phyloP scores from a whole-genome alignment of 106 monocot genomes.

The Apostasia ramifera region DNA sequence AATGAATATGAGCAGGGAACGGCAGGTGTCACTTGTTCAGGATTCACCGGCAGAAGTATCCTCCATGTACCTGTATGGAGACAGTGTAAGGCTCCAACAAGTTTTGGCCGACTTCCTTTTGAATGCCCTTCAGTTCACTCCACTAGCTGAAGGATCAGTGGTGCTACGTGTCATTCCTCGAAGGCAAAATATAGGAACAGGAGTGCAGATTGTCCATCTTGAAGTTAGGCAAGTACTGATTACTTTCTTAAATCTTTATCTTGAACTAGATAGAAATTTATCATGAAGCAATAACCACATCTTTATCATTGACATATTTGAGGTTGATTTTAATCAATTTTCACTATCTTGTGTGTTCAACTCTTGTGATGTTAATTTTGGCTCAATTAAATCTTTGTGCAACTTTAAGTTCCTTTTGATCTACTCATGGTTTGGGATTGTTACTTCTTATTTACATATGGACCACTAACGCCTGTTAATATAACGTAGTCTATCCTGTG shows the following conservation, averaged over 20 bases:
- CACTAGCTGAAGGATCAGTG: slow-evolving; percentile 47
- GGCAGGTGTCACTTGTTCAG: slow-evolving; percentile 39
- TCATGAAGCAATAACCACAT: background rate
- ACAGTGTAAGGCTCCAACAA: slow-evolving; percentile 85
- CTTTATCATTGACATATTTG: background rate
- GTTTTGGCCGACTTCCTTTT: slow-evolving; percentile 60
- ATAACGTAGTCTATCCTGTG: too few relatives aligned
- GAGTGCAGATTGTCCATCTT: slow-evolving; percentile 67
- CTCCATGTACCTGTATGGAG: slow-evolving; percentile 63
- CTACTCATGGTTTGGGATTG: too few relatives aligned
- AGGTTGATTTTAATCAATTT: too few relatives aligned
- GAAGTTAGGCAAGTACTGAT: slow-evolving; percentile 54
- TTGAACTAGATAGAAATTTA: background rate
- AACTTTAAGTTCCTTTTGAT: too few relatives aligned
- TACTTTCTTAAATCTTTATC: background rate
- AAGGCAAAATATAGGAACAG: slow-evolving; percentile 49
- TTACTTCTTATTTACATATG: too few relatives aligned
- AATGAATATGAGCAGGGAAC: slow-evolving; percentile 51
- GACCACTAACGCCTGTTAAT: too few relatives aligned
- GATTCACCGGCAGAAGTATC: slow-evolving; percentile 64
- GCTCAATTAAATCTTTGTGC: too few relatives aligned
- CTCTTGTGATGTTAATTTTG: too few relatives aligned
- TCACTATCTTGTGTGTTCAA: too few relatives aligned
- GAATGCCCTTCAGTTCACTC: slow-evolving; percentile 59
- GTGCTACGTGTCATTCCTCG: slow-evolving; percentile 40